These are phyloP conservation scores for Mortierella antarctica DNA, from an alignment of 192 early-diverging fungal species.

Conservation along the genomic window DNA sequence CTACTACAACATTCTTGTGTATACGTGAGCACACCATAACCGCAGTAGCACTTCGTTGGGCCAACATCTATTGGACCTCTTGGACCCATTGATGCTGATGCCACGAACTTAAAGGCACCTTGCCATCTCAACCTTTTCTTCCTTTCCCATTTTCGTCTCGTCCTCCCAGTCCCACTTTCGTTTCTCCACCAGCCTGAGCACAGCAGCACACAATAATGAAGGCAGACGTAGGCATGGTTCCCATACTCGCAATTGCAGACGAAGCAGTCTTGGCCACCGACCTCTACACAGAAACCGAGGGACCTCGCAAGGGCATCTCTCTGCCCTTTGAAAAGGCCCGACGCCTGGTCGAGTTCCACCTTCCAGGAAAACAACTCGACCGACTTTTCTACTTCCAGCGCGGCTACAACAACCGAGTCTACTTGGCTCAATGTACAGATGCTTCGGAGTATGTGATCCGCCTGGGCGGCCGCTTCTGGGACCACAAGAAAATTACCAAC, in stretches of 20 bases:
- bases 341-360: slow-evolving; percentile 23
- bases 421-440: slow-evolving; percentile 28
- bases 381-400: slow-evolving; percentile 38
- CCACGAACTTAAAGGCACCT: too few relatives aligned
- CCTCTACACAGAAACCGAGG: slow-evolving; percentile 18
- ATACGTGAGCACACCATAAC: too few relatives aligned
- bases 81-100: too few relatives aligned
- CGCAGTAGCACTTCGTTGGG: too few relatives aligned
- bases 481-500: slow-evolving; percentile 47
- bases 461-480: slow-evolving; percentile 46
- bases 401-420: slow-evolving; percentile 50
- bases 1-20: too few relatives aligned
- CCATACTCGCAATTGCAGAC: slow-evolving; percentile 5
- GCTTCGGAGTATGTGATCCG: slow-evolving; percentile 45
- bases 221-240: not conserved
- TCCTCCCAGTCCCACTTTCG: not conserved
- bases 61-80: too few relatives aligned
- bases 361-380: slow-evolving; percentile 18
- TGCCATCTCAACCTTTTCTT: too few relatives aligned
- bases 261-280: slow-evolving; percentile 7
- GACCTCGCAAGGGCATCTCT: slow-evolving; percentile 33
- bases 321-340: slow-evolving; percentile 24
- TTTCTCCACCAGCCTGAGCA: not conserved
- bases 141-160: not conserved
- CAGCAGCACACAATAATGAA: not conserved